These are phyloP conservation scores for Apocynum venetum DNA, from an alignment of 257 asterid species.

Conservation along the genomic window DNA sequence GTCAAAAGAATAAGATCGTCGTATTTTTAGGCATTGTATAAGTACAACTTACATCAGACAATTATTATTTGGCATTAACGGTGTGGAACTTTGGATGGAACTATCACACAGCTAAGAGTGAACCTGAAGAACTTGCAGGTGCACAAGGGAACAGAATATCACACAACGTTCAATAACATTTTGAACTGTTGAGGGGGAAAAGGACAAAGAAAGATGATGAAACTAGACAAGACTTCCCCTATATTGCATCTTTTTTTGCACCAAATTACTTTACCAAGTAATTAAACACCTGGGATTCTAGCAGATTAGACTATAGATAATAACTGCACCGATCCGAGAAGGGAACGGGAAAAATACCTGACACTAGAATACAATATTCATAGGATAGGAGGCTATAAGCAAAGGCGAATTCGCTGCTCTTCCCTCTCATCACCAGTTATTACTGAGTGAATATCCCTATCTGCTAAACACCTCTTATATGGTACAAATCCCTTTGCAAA, in stretches of 20 bases:
- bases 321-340: neutral
- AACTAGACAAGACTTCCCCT: neutral
- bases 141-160: neutral
- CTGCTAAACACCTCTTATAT: slow-evolving; percentile 63
- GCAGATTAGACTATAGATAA: neutral
- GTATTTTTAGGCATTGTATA: neutral
- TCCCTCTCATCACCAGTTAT: slow-evolving; percentile 49
- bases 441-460: slow-evolving; percentile 29
- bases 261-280: slow-evolving; percentile 8
- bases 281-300: neutral
- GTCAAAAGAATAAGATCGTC: no score
- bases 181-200: neutral
- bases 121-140: neutral
- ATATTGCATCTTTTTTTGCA: slow-evolving; percentile 12
- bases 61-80: slow-evolving; percentile 14
- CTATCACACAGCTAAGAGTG: slow-evolving; percentile 9
- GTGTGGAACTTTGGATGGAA: neutral
- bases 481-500: slow-evolving; percentile 70
- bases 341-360: neutral
- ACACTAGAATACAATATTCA: neutral
- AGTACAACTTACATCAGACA: neutral
- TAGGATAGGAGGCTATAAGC: slow-evolving; percentile 30
- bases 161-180: neutral
- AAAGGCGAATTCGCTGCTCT: slow-evolving; percentile 53
- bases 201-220: neutral